phyloP scores from a whole-genome alignment of 2,329 filamentous ascomycete species.

The Pyrenochaeta sp. region DNA sequence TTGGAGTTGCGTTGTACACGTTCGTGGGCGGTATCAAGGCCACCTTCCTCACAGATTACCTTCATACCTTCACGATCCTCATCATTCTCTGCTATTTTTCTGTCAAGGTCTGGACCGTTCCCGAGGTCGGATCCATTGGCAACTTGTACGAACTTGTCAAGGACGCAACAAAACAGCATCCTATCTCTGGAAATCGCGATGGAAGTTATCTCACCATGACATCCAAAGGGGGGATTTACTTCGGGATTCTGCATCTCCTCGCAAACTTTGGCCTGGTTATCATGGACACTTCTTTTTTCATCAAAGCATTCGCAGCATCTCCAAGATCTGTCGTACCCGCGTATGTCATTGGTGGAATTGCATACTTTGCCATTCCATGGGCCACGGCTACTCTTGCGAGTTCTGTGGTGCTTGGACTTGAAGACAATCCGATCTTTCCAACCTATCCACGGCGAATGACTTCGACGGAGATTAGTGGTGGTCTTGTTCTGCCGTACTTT shows the following conservation, averaged over 20 bases:
- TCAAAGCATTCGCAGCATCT: slow-evolving; percentile 60
- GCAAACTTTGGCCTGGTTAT: slow-evolving; percentile 56
- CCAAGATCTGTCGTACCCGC: slow-evolving; percentile 57
- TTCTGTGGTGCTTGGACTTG: slow-evolving; percentile 57
- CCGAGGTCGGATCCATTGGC: slow-evolving; percentile 57
- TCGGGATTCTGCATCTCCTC: slow-evolving; percentile 57
- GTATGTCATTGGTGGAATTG: slow-evolving; percentile 60
- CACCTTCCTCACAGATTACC: slow-evolving; percentile 59
- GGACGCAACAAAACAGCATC: slow-evolving; percentile 52
- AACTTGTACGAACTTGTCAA: slow-evolving; percentile 61
- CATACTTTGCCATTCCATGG: slow-evolving; percentile 64
- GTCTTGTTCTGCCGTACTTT: slow-evolving; percentile 50
- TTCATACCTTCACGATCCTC: slow-evolving; percentile 64
- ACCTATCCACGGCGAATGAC: slow-evolving; percentile 59
- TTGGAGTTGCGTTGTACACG: slow-evolving; percentile 38
- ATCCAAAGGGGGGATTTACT: slow-evolving; percentile 60
- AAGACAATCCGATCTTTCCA: slow-evolving; percentile 59
- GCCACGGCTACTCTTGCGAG: slow-evolving; percentile 61
- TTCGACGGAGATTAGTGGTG: slow-evolving; percentile 44
- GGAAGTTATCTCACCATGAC: slow-evolving; percentile 65
- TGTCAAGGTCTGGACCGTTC: slow-evolving; percentile 55
- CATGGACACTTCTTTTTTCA: slow-evolving; percentile 58
- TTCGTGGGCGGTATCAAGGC: slow-evolving; percentile 20
- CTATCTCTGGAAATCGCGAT: slow-evolving; percentile 60
- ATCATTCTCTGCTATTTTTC: slow-evolving; percentile 61